Evolutionary conservation across 129 eudicot genomes (phyloP), one percentile per base, ranked within the genome.

Genomic region (Pittosporum tobira): DNA sequence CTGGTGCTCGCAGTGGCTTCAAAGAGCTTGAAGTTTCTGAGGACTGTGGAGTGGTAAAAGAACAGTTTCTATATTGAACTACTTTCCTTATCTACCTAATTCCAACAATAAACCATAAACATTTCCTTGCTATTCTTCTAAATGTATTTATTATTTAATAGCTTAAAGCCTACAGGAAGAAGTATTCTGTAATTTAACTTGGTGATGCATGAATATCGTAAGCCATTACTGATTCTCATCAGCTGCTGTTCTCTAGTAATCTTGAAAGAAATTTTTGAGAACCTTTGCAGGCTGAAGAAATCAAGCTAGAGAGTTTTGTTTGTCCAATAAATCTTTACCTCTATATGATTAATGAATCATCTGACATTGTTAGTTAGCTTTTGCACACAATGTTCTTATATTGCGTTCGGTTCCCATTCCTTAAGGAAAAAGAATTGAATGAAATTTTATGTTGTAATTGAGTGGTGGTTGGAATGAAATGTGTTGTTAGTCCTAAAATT

Each of bases 1-100:
- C 79, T 44, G 94, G 96, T 50, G 73, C 82, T 58, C 83, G 96
- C 40, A 81, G 90, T 70, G 96, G 96, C 74, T 80, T 76, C 68
- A 87, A 81, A 80, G 88, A 87, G 64, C 80, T 91, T 44, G 83
- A 87, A 81, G 94, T 91, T 64, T 81, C 94, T 65, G 99, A 91
- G 71, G 94, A 91, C 62, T 91, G 96, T 67, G 94, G 88, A 67
- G 96, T 91, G 85, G 96, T 91, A 79, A 42, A 72, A 26, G 29
- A 43, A 26, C 22, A 9, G 42, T 59, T 54, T 36, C 31, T 61
- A 6, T 47, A 60, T 18, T 38, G 20, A 1, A 15, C 38, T 21
- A 40, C 9, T 49, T 15, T 15, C 48, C 26, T 11, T 46, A 38
- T 16, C 22, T 37, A 19, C 50, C 4, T 7, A 49, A 21, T 15